Base-by-base conservation (phyloP, 768 basidiomycete species). In the Antrodiella citrinella region DNA sequence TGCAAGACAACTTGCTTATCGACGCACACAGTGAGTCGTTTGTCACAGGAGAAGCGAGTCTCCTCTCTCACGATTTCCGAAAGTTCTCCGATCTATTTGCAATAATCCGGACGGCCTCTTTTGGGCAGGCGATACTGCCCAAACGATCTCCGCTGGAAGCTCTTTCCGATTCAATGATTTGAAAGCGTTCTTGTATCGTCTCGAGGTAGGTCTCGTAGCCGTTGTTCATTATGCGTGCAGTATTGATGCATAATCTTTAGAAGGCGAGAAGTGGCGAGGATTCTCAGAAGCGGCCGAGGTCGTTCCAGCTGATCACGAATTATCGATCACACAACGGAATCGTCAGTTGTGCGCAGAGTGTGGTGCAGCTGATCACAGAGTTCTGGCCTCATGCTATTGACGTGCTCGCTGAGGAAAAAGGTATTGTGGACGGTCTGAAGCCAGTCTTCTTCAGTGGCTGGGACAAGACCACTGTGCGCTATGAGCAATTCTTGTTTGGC, bases 41-140 rank as follows among this genome's bases (percentile, higher is more conserved):
- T 43, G 35, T 25, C 35, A 38, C 10, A 10, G 10, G 10, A 38
- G 18, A 38, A 38, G 10, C 10, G 10, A n/a, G n/a, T n/a, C n/a
- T 4, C 30, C 21, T 52, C 7, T 35, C 24, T n/a, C 2, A 18
- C 10, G 9, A 7, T 26, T 7, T 19, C 44, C n/a, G 23, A 35
- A 50, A 87, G 86, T 88, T 3, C 62, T 88, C 38, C 68, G 84
- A 24, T 68, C 69, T 0, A 59, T 88, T n/a, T 86, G 82, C 53
- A 63, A 63, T 10, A 86, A 86, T 57, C 73, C 77, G 0, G 67
- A 84, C 46, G 85, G 86, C 0, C 63, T 86, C 18, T 83, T 88
- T 54, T 87, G 84, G 82, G 86, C 84, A 1, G 86, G 87, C 0
- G 86, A 89, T 58, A 87, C 86, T 0, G 84, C 86, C 0, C 86